Evolutionary conservation across 1,284 basidiomycete species (phyloP).

Genomic region (Apiotrichum sp.): DNA sequence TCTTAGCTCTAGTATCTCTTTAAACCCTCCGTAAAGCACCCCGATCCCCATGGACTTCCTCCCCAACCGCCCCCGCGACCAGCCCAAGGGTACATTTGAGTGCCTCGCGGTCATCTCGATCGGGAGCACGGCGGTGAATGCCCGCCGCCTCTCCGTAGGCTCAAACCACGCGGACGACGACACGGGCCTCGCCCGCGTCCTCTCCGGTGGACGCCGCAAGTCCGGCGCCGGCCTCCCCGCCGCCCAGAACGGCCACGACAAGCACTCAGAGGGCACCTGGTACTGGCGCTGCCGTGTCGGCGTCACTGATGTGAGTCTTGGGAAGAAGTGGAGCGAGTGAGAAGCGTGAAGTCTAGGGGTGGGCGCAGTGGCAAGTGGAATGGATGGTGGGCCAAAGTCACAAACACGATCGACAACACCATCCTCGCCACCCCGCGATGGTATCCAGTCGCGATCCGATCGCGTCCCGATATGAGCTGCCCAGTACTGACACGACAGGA

Average conservation of each 20-base stretch:
- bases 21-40: too few relatives aligned
- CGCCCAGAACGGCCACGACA: constrained; percentile 10
- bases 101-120: constrained; percentile 37
- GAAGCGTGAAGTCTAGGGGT: too few relatives aligned
- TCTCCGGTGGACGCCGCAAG: constrained; percentile 23
- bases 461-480: too few relatives aligned
- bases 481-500: constrained; percentile 16
- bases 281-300: constrained; percentile 42
- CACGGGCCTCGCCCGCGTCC: constrained; percentile 29
- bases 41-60: constrained; percentile 34
- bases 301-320: constrained; percentile 31
- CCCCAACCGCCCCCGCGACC: constrained; percentile 4
- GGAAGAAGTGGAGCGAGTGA: background rate
- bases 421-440: background rate
- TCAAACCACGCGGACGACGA: constrained; percentile 17
- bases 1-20: too few relatives aligned
- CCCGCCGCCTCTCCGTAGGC: constrained; percentile 27
- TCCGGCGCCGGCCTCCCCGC: background rate
- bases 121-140: constrained; percentile 4
- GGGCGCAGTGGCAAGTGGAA: background rate
- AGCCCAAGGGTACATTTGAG: constrained; percentile 36
- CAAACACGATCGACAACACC: background rate
- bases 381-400: background rate
- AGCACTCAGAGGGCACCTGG: constrained; percentile 30
- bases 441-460: too few relatives aligned